phyloP scores from a whole-genome alignment of 345 rosid species.

The Microthlaspi erraticum region DNA sequence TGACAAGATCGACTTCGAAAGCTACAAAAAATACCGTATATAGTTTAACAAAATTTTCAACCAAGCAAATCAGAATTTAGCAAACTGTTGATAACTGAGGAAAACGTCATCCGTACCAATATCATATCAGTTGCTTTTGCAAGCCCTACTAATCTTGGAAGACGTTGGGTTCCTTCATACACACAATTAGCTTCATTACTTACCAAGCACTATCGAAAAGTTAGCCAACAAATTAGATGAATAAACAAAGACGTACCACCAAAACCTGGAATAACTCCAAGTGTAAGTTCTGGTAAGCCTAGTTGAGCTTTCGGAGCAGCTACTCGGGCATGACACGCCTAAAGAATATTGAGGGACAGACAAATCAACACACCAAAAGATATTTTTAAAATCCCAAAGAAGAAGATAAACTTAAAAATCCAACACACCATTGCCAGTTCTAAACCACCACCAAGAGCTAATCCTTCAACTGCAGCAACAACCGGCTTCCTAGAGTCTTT shows the following conservation, averaged over 20 bases:
- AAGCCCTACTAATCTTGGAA: constrained; percentile 92
- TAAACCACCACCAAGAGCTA: constrained; percentile 98
- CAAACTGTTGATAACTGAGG: background rate
- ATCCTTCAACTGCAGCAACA: constrained; percentile 96
- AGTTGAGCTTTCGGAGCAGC: constrained; percentile 81
- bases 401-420: constrained; percentile 22
- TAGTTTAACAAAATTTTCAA: constrained; percentile 17
- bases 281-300: constrained; percentile 89
- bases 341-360: constrained; percentile 16
- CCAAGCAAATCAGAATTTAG: constrained; percentile 7
- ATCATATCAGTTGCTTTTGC: constrained; percentile 86
- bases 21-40: constrained; percentile 52
- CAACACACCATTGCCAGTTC: constrained; percentile 79
- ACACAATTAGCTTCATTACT: constrained; percentile 11
- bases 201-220: constrained; percentile 7
- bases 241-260: constrained; percentile 65
- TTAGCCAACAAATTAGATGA: background rate
- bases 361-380: constrained; percentile 15
- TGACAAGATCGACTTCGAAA: constrained; percentile 78
- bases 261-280: constrained; percentile 91
- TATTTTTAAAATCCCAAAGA: background rate
- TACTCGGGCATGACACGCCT: constrained; percentile 95
- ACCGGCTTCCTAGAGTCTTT: constrained; percentile 88
- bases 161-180: constrained; percentile 91
- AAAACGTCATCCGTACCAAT: constrained; percentile 55